These are phyloP conservation scores for Capronia coronata DNA, from an alignment of 2,329 filamentous ascomycete species.

Conservation along the genomic window DNA sequence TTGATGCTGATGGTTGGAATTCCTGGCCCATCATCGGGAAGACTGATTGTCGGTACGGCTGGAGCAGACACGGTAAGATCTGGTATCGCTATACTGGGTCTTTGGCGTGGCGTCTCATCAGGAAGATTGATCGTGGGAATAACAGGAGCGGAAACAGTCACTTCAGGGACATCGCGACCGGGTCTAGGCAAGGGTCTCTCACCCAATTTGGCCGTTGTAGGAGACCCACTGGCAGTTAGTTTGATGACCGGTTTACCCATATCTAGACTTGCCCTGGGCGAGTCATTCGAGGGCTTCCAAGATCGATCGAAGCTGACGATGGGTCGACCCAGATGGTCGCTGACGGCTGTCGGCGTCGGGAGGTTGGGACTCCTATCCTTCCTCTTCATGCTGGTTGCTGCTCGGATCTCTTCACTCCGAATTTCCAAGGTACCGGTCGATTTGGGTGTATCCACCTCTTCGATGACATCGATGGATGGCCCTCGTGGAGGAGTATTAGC, in stretches of 20 bases:
- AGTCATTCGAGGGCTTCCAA: conserved; percentile 51
- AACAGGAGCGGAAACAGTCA: conserved; percentile 14
- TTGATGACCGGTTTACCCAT: conserved; percentile 24
- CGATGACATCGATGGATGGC: conserved; percentile 21
- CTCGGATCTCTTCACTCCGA: conserved; percentile 76
- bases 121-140: conserved; percentile 15
- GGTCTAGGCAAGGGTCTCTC: conserved; percentile 18
- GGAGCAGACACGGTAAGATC: conserved; percentile 15
- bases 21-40: conserved; percentile 39
- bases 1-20: conserved; percentile 34
- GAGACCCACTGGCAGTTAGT: conserved; percentile 22
- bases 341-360: conserved; percentile 83
- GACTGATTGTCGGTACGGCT: conserved; percentile 45
- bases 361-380: conserved; percentile 81
- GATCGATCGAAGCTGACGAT: conserved; percentile 94
- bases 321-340: conserved; percentile 79
- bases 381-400: conserved; percentile 81
- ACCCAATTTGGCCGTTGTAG: neutral
- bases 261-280: conserved; percentile 36
- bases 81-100: conserved; percentile 6
- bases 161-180: conserved; percentile 5
- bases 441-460: conserved; percentile 39
- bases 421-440: conserved; percentile 77
- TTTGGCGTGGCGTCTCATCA: conserved; percentile 2
- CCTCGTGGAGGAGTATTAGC: conserved; percentile 50